Evolutionary conservation across 2,329 filamentous ascomycete species (phyloP).

Genomic region (Arthrinium puccinioides): DNA sequence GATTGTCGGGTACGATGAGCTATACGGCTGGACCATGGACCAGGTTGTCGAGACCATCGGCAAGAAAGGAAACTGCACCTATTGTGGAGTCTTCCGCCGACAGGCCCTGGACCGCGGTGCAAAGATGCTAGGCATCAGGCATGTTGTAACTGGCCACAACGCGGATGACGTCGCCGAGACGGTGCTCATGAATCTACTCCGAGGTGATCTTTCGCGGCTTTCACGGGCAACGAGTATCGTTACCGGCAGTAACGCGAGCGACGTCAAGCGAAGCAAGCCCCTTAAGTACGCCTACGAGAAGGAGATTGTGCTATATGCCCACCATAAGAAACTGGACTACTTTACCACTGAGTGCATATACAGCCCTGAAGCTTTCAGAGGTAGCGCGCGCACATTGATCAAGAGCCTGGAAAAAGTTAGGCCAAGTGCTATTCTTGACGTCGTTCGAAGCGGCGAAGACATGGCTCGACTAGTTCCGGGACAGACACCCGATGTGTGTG

Average conservation of each 20-base stretch:
- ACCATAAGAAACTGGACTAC: constrained; percentile 95
- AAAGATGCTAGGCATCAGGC: constrained; percentile 76
- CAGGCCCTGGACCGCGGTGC: constrained; percentile 92
- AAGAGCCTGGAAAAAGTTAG: constrained; percentile 92
- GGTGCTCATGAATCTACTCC: constrained; percentile 91
- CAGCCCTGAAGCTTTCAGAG: constrained; percentile 92
- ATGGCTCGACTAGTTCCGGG: constrained; percentile 82
- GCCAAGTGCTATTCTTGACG: constrained; percentile 89
- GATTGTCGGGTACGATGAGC: constrained; percentile 85
- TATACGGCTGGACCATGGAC: constrained; percentile 99
- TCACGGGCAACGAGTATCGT: constrained; percentile 87
- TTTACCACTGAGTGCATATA: constrained; percentile 99
- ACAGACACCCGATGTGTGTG: constrained; percentile 39
- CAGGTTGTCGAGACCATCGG: constrained; percentile 94
- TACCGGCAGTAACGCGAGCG: constrained; percentile 68
- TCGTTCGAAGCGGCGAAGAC: constrained; percentile 90
- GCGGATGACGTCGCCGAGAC: constrained; percentile 97
- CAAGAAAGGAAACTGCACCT: constrained; percentile 98
- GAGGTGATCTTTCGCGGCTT: constrained; percentile 81
- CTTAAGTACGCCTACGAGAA: constrained; percentile 99
- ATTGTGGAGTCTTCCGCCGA: constrained; percentile 91
- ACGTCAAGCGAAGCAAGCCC: constrained; percentile 92
- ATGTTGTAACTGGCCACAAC: constrained; percentile 96
- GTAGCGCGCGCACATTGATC: constrained; percentile 83
- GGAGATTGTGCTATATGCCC: constrained; percentile 95